phyloP scores from a whole-genome alignment of 164 flowering plant genomes.

The Tinospora cordifolia region DNA sequence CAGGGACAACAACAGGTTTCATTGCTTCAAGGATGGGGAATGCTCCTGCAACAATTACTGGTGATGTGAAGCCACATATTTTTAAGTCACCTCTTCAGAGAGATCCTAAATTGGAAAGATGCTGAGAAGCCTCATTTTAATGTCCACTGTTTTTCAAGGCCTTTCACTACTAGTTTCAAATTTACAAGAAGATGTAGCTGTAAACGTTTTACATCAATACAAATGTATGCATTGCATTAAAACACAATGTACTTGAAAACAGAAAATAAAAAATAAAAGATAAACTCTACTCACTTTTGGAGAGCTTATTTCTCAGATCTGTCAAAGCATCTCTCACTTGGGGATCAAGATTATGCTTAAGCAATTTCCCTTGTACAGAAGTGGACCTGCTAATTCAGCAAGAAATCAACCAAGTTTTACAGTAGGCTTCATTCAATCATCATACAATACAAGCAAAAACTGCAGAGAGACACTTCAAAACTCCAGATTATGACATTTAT shows the following conservation, averaged over 20 bases:
- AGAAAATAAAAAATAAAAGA: no score
- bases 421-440: neutral
- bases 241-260: neutral
- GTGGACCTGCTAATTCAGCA: constrained; percentile 35
- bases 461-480: neutral
- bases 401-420: neutral
- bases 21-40: constrained; percentile 38
- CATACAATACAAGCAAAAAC: neutral
- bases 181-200: neutral
- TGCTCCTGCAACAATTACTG: constrained; percentile 66
- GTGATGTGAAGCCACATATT: constrained; percentile 38
- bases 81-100: neutral
- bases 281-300: constrained; percentile 26
- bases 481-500: neutral
- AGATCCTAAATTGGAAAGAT: no score
- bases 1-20: constrained; percentile 67
- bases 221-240: neutral
- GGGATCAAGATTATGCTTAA: constrained; percentile 82
- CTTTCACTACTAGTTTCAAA: no score
- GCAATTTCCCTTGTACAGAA: constrained; percentile 72
- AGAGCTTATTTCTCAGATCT: constrained; percentile 64
- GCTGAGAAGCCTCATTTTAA: constrained; percentile 24
- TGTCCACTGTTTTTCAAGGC: no score
- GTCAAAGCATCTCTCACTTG: constrained; percentile 82
- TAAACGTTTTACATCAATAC: neutral